A percentile compares a stretch with the other conserved stretches of the same genome.
These are phyloP conservation scores for Coemansia pectinata DNA, from an alignment of 192 early-diverging fungal species.

Conservation along the genomic window DNA sequence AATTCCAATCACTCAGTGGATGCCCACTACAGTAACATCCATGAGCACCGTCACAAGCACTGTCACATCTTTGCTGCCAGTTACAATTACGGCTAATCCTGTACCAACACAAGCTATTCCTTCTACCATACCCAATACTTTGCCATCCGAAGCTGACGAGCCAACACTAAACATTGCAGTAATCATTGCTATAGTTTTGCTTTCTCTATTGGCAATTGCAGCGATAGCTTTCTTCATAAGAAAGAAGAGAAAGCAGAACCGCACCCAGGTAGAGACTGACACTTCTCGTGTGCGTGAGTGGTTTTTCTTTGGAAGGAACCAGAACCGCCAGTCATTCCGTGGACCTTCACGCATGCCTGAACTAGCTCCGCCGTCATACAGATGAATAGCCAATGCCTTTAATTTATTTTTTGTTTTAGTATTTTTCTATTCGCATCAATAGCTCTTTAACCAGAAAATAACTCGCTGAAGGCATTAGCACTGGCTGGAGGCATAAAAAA, in stretches of 20 bases:
- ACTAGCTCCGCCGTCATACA: neutral
- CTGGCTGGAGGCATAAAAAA: neutral
- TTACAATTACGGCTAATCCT: neutral
- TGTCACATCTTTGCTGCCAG: neutral
- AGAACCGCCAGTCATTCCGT: neutral
- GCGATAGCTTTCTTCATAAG: neutral
- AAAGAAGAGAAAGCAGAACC: neutral
- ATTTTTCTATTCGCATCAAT: neutral
- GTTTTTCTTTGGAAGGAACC: neutral
- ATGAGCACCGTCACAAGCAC: neutral
- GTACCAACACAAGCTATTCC: neutral
- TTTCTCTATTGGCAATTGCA: neutral
- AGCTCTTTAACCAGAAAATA: neutral
- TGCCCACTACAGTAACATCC: neutral
- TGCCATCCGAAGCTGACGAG: neutral
- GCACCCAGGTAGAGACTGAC: neutral
- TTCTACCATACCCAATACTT: neutral
- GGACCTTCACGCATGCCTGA: neutral
- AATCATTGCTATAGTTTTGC: neutral
- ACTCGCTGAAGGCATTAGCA: neutral
- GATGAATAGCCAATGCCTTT: neutral
- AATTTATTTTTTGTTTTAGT: neutral
- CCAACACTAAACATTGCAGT: neutral
- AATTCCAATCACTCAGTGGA: neutral
- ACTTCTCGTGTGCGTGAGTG: neutral